A percentile compares a stretch with the other conserved stretches of the same genome.
Conservation (phyloP, 2,329 filamentous ascomycete species). For the Dactylonectria macrodidyma region DNA sequence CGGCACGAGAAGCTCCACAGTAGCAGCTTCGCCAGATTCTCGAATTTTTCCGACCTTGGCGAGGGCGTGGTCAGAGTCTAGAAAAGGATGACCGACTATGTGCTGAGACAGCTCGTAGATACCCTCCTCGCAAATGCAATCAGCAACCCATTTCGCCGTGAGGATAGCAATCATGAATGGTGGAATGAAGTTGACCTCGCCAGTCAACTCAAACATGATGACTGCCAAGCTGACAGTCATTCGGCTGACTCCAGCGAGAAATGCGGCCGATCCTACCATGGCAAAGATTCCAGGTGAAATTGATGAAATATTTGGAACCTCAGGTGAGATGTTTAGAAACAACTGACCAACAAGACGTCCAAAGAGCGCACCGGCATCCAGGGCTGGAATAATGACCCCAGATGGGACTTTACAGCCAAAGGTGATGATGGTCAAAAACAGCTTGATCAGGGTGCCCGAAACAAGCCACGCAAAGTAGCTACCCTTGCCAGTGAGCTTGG, state of each 20-base stretch:
- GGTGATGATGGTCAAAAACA: constrained; percentile 32
- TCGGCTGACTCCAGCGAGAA: constrained; percentile 35
- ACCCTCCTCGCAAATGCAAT: constrained; percentile 34
- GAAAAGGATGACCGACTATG: constrained; percentile 34
- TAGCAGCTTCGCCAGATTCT: constrained; percentile 22
- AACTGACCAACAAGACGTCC: constrained; percentile 32
- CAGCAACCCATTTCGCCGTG: constrained; percentile 37
- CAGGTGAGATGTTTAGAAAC: neutral
- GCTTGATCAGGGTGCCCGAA: constrained; percentile 33
- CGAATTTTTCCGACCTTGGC: constrained; percentile 12
- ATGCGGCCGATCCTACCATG: constrained; percentile 37
- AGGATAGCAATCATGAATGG: constrained; percentile 34
- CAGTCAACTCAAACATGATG: constrained; percentile 36
- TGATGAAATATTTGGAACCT: too few relatives aligned
- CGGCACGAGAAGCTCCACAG: constrained; percentile 14
- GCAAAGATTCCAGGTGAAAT: constrained; percentile 38
- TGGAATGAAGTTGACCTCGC: constrained; percentile 38
- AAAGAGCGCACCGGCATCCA: constrained; percentile 34
- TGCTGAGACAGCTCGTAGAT: constrained; percentile 39
- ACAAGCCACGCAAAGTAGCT: constrained; percentile 33
- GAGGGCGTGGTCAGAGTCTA: constrained; percentile 28
- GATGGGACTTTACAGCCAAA: constrained; percentile 40
- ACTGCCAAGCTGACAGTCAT: constrained; percentile 40
- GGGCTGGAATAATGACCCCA: constrained; percentile 33
- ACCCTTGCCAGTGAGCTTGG: constrained; percentile 17